Conservation (phyloP, 306 rosid species). For the Castanopsis chinensis region DNA sequence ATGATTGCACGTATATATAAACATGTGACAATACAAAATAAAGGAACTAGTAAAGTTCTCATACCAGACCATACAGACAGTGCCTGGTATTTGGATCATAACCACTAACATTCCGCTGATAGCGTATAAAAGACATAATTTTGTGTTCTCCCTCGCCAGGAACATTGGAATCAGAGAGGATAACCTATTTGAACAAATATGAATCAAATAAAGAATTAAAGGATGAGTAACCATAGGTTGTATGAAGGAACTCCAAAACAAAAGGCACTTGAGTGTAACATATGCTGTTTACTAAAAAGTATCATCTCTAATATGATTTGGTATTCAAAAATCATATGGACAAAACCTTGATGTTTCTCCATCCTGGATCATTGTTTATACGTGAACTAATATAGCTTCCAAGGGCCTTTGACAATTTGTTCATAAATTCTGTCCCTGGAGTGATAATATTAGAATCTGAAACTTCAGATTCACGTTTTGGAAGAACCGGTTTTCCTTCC, state of each 20-base stretch:
- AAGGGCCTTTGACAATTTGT: constrained; percentile 45
- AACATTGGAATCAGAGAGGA: constrained; percentile 61
- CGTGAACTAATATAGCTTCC: constrained; percentile 18
- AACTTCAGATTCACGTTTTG: constrained; percentile 34
- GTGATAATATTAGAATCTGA: constrained; percentile 49
- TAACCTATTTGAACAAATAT: constrained; percentile 25
- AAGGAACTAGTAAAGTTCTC: neutral
- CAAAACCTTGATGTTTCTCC: constrained; percentile 45
- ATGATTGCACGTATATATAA: too few relatives aligned
- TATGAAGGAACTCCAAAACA: too few relatives aligned
- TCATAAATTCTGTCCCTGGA: constrained; percentile 66
- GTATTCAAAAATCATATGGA: neutral
- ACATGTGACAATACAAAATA: neutral
- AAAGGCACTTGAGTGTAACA: too few relatives aligned
- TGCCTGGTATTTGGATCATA: constrained; percentile 53
- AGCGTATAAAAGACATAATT: constrained; percentile 41
- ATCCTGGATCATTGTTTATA: constrained; percentile 22
- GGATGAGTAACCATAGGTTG: too few relatives aligned
- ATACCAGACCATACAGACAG: constrained; percentile 64
- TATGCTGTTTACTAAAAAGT: too few relatives aligned
- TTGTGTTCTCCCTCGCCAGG: constrained; percentile 80
- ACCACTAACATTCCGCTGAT: constrained; percentile 28
- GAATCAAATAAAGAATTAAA: neutral
- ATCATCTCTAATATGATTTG: too few relatives aligned
- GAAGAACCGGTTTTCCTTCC: constrained; percentile 49